Conservation (phyloP, 2,329 filamentous ascomycete species). For the Pseudogymnoascus sp. region DNA sequence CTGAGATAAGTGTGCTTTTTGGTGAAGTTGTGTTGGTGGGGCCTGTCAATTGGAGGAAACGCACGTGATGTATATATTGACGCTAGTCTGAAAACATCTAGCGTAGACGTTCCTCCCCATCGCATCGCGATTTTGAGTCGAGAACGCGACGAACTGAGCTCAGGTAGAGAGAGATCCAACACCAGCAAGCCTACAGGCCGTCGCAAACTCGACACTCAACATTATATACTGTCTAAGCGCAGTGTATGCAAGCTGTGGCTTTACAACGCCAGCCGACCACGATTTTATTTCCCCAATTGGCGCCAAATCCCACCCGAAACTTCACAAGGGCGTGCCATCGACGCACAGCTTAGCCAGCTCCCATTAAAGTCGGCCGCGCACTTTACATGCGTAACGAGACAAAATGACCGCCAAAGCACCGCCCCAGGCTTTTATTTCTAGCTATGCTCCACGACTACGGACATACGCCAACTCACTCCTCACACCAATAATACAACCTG, state of each 20-base stretch:
- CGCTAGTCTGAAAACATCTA: constrained; percentile 7
- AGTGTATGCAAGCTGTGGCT: neutral
- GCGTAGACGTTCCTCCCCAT: neutral
- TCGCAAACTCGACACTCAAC: constrained; percentile 3
- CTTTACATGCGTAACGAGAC: neutral
- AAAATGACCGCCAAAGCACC: constrained; percentile 34
- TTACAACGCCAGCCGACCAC: neutral
- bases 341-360: neutral
- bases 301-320: neutral
- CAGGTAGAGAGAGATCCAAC: neutral
- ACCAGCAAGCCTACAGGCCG: neutral
- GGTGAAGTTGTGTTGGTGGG: neutral
- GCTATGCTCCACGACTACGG: constrained; percentile 84
- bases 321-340: neutral
- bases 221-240: neutral
- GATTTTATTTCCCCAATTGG: neutral
- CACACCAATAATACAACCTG: constrained; percentile 71
- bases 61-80: neutral
- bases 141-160: constrained; percentile 10
- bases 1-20: neutral
- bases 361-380: neutral
- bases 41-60: neutral
- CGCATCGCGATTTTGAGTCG: constrained; percentile 13
- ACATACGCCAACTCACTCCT: constrained; percentile 88
- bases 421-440: constrained; percentile 84